Base-by-base conservation (phyloP, 148 eudicot species). In the Rhododendron kiyosumense region DNA sequence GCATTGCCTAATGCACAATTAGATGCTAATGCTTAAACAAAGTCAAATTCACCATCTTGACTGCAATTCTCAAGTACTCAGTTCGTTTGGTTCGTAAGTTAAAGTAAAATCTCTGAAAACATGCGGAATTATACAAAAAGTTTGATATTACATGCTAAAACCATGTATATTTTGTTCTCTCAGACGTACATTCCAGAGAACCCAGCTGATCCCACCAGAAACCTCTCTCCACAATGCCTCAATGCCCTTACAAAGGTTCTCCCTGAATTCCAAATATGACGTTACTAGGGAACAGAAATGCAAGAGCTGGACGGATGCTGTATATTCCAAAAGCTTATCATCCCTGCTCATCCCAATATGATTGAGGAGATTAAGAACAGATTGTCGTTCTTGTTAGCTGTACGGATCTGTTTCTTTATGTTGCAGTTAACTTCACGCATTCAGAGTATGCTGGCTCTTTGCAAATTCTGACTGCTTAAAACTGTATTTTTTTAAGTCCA, bases 361-460 rank as follows among this genome's bases (percentile, higher is more conserved):
- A 95, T 97, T 84, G 99, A 98, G 89, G 99, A 97, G 93, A 97
- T 97, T 67, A 98, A 91, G 85, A 97, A 97, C 89, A 93, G 90
- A 93, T 97, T 98, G 75, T 87, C 99, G n/a, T 97, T 97, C 95
- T 93, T 97, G 26, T 88, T 97, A 91, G 99, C 99, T 76, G 99
- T 97, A 97, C 79, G 95, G 82, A 81, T 80, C 12, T 38, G 38
- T 15, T 84, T 71, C 82, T 74, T 34, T 76, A 22, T 14, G 61
- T 89, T 13, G 77, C 59, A 69, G 48, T 73, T 79, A 41, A 34
- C 43, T 9, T 78, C 34, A 28, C 2, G 45, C 48, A 78, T 85
- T 41, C 41, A 17, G 57, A 46, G 41, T 18, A 11, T 17, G 12
- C 41, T 26, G 67, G 46, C 65, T 67, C 7, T 26, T 34, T 71